Evolutionary conservation across 2,329 filamentous ascomycete genomes (phyloP).

Genomic region (Penicillium aurantiogriseum): DNA sequence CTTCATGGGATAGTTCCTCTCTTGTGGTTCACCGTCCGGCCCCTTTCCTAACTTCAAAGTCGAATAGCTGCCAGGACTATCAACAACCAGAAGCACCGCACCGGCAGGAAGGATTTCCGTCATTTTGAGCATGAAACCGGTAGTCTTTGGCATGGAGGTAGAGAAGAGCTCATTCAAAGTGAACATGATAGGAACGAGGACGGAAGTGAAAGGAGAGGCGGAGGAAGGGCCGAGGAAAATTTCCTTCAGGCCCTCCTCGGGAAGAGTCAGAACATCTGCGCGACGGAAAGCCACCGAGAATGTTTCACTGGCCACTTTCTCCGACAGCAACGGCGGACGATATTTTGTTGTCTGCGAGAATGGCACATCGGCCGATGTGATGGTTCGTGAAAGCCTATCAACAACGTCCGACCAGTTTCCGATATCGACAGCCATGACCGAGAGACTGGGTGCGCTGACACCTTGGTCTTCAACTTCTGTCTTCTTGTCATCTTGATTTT

Average conservation of each 20-base stretch:
- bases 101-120: conserved; percentile 58
- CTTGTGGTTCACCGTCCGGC: conserved; percentile 41
- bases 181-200: conserved; percentile 81
- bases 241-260: conserved; percentile 40
- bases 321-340: conserved; percentile 30
- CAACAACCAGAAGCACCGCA: conserved; percentile 77
- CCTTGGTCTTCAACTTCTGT: not conserved
- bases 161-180: conserved; percentile 95
- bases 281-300: conserved; percentile 47
- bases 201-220: conserved; percentile 22
- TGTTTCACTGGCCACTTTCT: not conserved
- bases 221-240: conserved; percentile 24
- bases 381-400: conserved; percentile 54
- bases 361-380: conserved; percentile 45
- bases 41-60: conserved; percentile 67
- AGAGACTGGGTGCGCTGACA: conserved; percentile 22
- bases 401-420: conserved; percentile 72
- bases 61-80: conserved; percentile 92
- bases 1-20: conserved; percentile 81
- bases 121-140: conserved; percentile 69
- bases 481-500: not conserved
- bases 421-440: conserved; percentile 72
- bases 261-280: conserved; percentile 50
- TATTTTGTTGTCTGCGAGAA: conserved; percentile 29
- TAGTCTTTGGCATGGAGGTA: conserved; percentile 70